These are phyloP conservation scores for Carex cristatella DNA, from an alignment of 176 grass and related monocot genomes.

Conservation along the genomic window DNA sequence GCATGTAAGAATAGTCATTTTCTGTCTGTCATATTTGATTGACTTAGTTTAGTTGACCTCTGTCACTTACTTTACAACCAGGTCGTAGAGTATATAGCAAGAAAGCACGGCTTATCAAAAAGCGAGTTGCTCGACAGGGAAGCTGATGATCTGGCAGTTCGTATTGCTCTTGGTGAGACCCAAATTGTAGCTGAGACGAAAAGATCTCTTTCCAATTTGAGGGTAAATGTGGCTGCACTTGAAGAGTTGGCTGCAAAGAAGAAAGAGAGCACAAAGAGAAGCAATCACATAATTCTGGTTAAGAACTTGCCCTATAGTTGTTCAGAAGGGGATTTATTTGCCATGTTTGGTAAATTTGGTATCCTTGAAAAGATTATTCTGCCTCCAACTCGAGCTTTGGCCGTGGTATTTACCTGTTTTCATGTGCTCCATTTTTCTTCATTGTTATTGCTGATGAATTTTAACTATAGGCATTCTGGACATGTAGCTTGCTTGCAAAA, in stretches of 20 bases:
- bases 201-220: constrained; percentile 73
- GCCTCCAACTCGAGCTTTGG: constrained; percentile 76
- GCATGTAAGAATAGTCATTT: neutral
- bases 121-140: constrained; percentile 78
- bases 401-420: constrained; percentile 58
- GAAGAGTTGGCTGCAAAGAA: constrained; percentile 78
- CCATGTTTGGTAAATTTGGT: constrained; percentile 75
- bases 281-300: constrained; percentile 83
- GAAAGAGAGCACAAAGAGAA: constrained; percentile 73
- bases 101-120: constrained; percentile 84
- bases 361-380: constrained; percentile 81
- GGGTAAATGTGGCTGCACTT: constrained; percentile 66
- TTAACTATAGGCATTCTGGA: neutral
- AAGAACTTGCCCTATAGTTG: constrained; percentile 89
- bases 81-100: constrained; percentile 88
- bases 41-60: neutral
- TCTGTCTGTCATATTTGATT: neutral
- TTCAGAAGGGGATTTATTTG: constrained; percentile 63
- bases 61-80: constrained; percentile 18
- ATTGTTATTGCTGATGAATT: neutral
- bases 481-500: neutral
- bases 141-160: constrained; percentile 78
- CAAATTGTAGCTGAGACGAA: constrained; percentile 80
- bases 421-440: constrained; percentile 13
- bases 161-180: constrained; percentile 79